Base-by-base conservation (phyloP, 345 rosid genomes). In the Cochlearia excelsa region DNA sequence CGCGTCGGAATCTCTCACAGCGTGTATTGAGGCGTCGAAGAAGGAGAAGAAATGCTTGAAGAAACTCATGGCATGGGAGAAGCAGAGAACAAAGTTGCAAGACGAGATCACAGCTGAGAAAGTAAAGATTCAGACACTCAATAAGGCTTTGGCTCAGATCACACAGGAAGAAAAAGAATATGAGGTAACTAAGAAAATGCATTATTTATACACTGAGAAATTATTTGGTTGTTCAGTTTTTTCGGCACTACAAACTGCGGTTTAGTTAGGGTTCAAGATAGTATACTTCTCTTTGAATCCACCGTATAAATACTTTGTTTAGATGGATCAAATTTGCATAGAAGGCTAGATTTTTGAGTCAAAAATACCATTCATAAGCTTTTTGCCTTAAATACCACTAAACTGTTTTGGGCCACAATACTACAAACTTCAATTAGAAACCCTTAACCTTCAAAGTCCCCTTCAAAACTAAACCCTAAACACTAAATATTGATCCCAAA, bases 1-100 rank as follows among this genome's bases (percentile, higher is more conserved):
- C 73, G 97, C 95, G 35, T 83, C 95, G 26, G 99, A 89, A 65
- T 84, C 97, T 3, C 87, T 75, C 57, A 69, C 78, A 2, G 75
- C 87, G 3, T 83, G 84, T 70, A 65, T 80, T 62, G 94, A 87
- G 81, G 79, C 78, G 31, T 81, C 83, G 2, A 93, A 82, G 74
- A 88, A 91, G 71, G 99, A 93, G 81, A 86, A 87, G 46, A 88
- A 75, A 75, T 78, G 78, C 63, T 70, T 74, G 73, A 92, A 89
- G 80, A 93, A 78, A 80, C 91, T 82, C 54, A 51, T 80, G 75
- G 83, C 80, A 48, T 81, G 83, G 88, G 97, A 86, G 75, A 88
- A 88, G 74, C 89, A 86, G 81, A 86, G 81, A 74, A 57, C 70
- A 57, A 86, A 87, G 77, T 63, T 93, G 75, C 90, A 82, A 75